Evolutionary conservation across 805 yeast species (phyloP).

Genomic region (Hanseniaspora nectarophila): DNA sequence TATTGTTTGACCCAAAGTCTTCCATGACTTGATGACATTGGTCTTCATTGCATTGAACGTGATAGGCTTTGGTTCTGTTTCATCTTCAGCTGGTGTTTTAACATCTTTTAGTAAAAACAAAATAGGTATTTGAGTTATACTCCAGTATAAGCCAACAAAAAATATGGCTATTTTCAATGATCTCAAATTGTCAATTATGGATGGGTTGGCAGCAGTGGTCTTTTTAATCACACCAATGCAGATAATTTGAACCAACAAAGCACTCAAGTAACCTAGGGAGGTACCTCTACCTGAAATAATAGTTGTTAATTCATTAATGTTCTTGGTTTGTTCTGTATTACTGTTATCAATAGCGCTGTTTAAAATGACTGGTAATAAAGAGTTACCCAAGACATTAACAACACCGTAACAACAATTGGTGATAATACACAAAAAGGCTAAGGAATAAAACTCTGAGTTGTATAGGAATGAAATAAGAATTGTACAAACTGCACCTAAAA

Average conservation of each 20-base stretch:
- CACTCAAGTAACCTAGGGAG: conserved; percentile 58
- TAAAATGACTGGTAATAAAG: conserved; percentile 53
- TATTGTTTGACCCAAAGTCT: conserved; percentile 42
- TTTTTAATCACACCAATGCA: conserved; percentile 39
- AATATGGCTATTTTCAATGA: conserved; percentile 45
- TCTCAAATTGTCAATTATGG: conserved; percentile 16
- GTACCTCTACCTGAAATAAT: conserved; percentile 57
- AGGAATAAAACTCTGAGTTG: conserved; percentile 24
- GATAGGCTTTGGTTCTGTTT: conserved; percentile 1
- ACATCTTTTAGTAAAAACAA: conserved; percentile 31
- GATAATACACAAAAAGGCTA: conserved; percentile 42
- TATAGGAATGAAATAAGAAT: conserved; percentile 32
- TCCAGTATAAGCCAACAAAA: conserved; percentile 69
- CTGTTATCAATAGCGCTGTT: conserved; percentile 28
- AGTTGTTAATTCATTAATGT: conserved; percentile 34
- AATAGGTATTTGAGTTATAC: conserved; percentile 55
- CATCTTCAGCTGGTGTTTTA: not conserved
- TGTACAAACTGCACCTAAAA: conserved; percentile 47
- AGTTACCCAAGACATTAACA: conserved; percentile 68
- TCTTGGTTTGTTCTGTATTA: not conserved
- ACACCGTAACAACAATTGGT: conserved; percentile 67
- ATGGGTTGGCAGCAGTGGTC: conserved; percentile 15
- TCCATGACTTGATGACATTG: conserved; percentile 51
- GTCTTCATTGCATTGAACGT: conserved; percentile 17
- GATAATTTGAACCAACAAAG: conserved; percentile 50